Conservation (phyloP, 2,329 filamentous ascomycete genomes). For the Penicillium sp. region DNA sequence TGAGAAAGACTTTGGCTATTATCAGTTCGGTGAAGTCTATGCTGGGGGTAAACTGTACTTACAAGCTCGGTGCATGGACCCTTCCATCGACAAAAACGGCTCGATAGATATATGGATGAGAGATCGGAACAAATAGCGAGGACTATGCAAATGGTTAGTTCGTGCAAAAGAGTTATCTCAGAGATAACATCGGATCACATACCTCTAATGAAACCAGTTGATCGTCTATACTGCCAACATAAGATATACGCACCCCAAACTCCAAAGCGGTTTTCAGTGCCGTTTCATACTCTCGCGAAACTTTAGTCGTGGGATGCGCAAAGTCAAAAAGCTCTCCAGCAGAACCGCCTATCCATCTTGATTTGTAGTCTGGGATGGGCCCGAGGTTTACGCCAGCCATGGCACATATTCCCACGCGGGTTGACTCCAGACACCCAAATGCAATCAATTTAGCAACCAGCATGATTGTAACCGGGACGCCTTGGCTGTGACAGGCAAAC, state of each 20-base stretch:
- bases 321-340: slow-evolving; percentile 97
- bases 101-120: slow-evolving; percentile 89
- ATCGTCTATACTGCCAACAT: slow-evolving; percentile 92
- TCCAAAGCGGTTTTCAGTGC: slow-evolving; percentile 70
- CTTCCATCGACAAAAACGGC: slow-evolving; percentile 95
- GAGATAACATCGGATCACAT: slow-evolving; percentile 23
- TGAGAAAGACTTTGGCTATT: slow-evolving; percentile 63
- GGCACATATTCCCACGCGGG: slow-evolving; percentile 79
- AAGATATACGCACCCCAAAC: slow-evolving; percentile 78
- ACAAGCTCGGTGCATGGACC: slow-evolving; percentile 88
- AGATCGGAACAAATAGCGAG: slow-evolving; percentile 77
- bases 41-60: slow-evolving; percentile 22
- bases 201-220: slow-evolving; percentile 91
- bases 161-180: slow-evolving; percentile 11
- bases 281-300: slow-evolving; percentile 75
- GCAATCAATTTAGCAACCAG: slow-evolving; percentile 88
- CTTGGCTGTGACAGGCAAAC: slow-evolving; percentile 92
- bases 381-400: slow-evolving; percentile 91
- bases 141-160: slow-evolving; percentile 49
- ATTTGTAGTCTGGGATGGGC: slow-evolving; percentile 88
- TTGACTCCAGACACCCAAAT: slow-evolving; percentile 73
- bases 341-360: slow-evolving; percentile 80
- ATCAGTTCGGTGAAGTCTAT: slow-evolving; percentile 5
- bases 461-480: slow-evolving; percentile 90
- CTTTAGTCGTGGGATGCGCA: slow-evolving; percentile 71